These are phyloP conservation scores for Schoenoplectus triqueter DNA, from an alignment of 202 grass and related monocot species.

Conservation along the genomic window DNA sequence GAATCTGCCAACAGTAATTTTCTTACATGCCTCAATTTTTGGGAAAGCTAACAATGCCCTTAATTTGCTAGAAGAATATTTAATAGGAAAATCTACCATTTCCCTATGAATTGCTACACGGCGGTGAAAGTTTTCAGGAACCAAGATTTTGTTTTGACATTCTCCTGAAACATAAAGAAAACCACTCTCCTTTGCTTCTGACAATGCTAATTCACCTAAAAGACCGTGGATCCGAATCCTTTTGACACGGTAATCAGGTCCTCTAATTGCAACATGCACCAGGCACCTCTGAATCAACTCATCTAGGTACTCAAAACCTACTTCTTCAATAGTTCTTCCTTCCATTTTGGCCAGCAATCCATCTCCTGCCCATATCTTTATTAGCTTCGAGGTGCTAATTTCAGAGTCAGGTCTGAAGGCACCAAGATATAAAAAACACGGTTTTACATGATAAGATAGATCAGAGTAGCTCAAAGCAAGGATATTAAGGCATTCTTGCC, in stretches of 20 bases:
- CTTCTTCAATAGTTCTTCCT: background rate
- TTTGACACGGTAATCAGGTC: constrained; percentile 8
- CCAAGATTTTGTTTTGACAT: background rate
- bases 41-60: background rate
- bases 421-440: constrained; percentile 9
- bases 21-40: background rate
- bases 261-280: constrained; percentile 5
- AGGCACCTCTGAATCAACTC: constrained; percentile 7
- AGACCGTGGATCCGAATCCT: background rate
- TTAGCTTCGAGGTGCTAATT: constrained; percentile 7
- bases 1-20: background rate
- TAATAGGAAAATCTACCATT: background rate
- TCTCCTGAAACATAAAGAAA: constrained; percentile 10
- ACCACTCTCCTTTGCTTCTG: background rate
- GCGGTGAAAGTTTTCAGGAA: background rate
- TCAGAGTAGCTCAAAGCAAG: background rate
- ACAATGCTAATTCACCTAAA: background rate
- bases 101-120: background rate
- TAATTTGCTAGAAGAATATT: background rate
- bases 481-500: background rate
- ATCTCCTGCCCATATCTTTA: constrained; percentile 18
- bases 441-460: background rate
- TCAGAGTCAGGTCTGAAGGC: constrained; percentile 6
- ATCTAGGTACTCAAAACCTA: constrained; percentile 1
- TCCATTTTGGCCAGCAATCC: background rate